phyloP scores from a whole-genome alignment of 176 grass and related monocot genomes.

The barley (Hordeum vulgare) region MorexV3_pseudomolecules_assembly NC_058520.1:253638294-253638793 shows the following conservation, averaged over 20 bases:
- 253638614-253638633: too few species aligned
- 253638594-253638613: too few species aligned
- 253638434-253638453: background rate
- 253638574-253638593: too few species aligned
- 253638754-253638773: background rate
- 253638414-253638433: background rate
- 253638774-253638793: background rate
- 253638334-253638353: background rate
- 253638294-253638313: slow-evolving; percentile 7
- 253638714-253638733: slow-evolving; percentile 1
- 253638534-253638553: background rate
- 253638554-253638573: too few species aligned
- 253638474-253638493: background rate
- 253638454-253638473: background rate
- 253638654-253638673: background rate
- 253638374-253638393: background rate
- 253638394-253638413: background rate
- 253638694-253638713: background rate
- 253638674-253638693: background rate
- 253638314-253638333: background rate
- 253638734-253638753: background rate
- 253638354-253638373: background rate
- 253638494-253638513: background rate
- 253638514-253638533: background rate
- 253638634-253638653: too few species aligned